These are phyloP conservation scores for Acrodontium crateriforme DNA, from an alignment of 2,329 filamentous ascomycete genomes.

Conservation along the genomic window DNA sequence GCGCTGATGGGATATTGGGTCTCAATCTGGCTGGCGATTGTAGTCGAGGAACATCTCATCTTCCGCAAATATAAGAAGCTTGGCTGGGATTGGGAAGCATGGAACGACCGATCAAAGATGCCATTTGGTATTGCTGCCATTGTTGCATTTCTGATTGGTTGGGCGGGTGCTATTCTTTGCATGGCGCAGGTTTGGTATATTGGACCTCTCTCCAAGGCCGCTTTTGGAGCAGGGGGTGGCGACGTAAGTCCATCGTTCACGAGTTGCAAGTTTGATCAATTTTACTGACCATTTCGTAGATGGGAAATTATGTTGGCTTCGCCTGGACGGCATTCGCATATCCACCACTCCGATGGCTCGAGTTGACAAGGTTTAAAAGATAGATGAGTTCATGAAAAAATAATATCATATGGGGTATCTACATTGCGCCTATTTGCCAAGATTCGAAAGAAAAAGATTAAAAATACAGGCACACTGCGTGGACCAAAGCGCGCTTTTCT, in stretches of 20 bases:
- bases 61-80: slow-evolving; percentile 37
- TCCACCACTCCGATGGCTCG: slow-evolving; percentile 38
- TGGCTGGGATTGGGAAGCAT: slow-evolving; percentile 46
- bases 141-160: slow-evolving; percentile 48
- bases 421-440: no score
- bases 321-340: slow-evolving; percentile 45
- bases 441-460: no score
- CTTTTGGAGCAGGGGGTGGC: slow-evolving; percentile 43
- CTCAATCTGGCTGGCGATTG: slow-evolving; percentile 49
- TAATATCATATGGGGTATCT: no score
- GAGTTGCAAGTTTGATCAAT: neutral
- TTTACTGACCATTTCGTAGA: slow-evolving; percentile 17
- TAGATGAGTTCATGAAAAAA: no score
- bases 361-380: slow-evolving; percentile 36
- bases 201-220: slow-evolving; percentile 45
- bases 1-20: slow-evolving; percentile 61
- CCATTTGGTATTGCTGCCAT: slow-evolving; percentile 50
- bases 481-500: no score
- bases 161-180: slow-evolving; percentile 49
- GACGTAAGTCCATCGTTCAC: slow-evolving; percentile 34
- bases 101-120: slow-evolving; percentile 45
- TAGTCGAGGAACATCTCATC: slow-evolving; percentile 47
- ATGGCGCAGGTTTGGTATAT: slow-evolving; percentile 61
- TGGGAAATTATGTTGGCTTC: slow-evolving; percentile 48
- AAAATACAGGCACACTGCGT: no score